These are phyloP conservation scores for Spathaspora boniae DNA, from an alignment of 805 yeast genomes.

Conservation along the genomic window DNA sequence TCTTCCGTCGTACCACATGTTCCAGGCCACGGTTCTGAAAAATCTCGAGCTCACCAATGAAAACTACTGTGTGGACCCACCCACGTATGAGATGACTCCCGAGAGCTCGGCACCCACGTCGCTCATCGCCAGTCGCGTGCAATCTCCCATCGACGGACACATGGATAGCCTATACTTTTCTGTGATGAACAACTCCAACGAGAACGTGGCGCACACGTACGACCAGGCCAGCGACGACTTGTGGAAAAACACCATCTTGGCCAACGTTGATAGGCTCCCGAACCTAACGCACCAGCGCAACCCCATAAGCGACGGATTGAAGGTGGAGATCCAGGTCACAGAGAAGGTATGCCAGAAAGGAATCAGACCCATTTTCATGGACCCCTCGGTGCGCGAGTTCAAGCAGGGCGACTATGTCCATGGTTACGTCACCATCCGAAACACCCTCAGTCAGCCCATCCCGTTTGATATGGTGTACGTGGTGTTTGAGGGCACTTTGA, in stretches of 20 bases:
- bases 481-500: constrained; percentile 37
- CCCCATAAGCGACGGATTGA: constrained; percentile 24
- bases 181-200: constrained; percentile 5
- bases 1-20: constrained; percentile 45
- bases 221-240: constrained; percentile 26
- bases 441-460: constrained; percentile 27
- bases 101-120: constrained; percentile 14
- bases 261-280: constrained; percentile 38
- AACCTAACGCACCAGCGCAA: constrained; percentile 27
- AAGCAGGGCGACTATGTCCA: constrained; percentile 42
- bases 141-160: constrained; percentile 16
- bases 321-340: constrained; percentile 34
- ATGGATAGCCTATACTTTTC: constrained; percentile 4
- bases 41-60: constrained; percentile 35
- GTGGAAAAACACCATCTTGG: constrained; percentile 41
- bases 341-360: constrained; percentile 40
- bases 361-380: constrained; percentile 30
- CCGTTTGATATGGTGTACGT: constrained; percentile 44
- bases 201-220: constrained; percentile 10
- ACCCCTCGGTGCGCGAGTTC: constrained; percentile 29
- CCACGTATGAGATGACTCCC: constrained; percentile 27
- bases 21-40: constrained; percentile 38
- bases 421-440: constrained; percentile 39
- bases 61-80: constrained; percentile 39
- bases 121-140: constrained; percentile 7